Conservation (phyloP, 495 filamentous ascomycete species). For the Trichoderma gamsii region DNA sequence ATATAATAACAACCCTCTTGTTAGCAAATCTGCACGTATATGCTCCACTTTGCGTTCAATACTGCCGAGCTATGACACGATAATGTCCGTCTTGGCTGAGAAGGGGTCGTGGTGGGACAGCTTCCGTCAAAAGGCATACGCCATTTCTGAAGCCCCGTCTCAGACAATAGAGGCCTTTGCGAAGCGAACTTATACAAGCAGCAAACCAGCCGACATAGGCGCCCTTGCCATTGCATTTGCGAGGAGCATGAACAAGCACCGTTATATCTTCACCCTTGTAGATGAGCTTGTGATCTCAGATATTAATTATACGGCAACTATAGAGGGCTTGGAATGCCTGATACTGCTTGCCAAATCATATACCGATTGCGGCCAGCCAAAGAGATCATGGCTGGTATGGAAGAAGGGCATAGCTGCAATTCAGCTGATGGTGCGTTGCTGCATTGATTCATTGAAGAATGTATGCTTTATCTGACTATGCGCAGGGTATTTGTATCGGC, state of each 20-base stretch:
- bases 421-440: constrained; percentile 18
- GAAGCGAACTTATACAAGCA: constrained; percentile 16
- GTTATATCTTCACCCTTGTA: constrained; percentile 17
- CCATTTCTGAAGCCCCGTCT: constrained; percentile 11
- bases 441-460: not conserved
- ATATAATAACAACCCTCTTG: not conserved
- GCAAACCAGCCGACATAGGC: constrained; percentile 18
- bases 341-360: constrained; percentile 20
- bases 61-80: constrained; percentile 18
- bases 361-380: constrained; percentile 20
- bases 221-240: constrained; percentile 19
- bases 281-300: constrained; percentile 18
- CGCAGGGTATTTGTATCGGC: constrained; percentile 10
- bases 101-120: constrained; percentile 19
- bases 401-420: constrained; percentile 17
- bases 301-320: constrained; percentile 11
- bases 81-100: constrained; percentile 6
- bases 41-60: constrained; percentile 17
- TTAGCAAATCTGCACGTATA: not conserved
- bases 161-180: constrained; percentile 15
- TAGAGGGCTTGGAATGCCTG: constrained; percentile 20
- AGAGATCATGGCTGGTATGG: constrained; percentile 18
- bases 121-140: constrained; percentile 17
- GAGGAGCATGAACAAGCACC: constrained; percentile 10
- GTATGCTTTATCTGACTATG: not conserved